Conservation (phyloP, 2,329 filamentous ascomycete genomes). For the Xylariaceae sp. region DNA sequence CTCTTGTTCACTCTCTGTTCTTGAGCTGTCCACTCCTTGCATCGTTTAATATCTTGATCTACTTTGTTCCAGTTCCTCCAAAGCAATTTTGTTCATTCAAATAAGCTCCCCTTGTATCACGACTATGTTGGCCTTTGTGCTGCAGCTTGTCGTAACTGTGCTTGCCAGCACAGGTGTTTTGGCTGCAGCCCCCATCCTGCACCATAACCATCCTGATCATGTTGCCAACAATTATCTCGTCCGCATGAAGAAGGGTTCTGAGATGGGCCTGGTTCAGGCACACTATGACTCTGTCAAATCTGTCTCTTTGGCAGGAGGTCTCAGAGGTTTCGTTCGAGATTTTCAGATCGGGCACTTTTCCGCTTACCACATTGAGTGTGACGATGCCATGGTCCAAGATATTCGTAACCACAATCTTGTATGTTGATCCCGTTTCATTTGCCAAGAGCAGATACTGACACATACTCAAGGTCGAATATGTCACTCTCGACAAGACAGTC, state of each 20-base stretch:
- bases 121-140: too few relatives aligned
- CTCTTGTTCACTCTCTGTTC: too few relatives aligned
- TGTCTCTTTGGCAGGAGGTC: constrained; percentile 6
- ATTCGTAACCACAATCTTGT: constrained; percentile 22
- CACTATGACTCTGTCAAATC: constrained; percentile 20
- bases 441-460: background rate
- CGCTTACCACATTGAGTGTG: constrained; percentile 28
- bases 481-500: constrained; percentile 21
- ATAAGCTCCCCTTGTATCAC: too few relatives aligned
- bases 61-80: too few relatives aligned
- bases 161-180: constrained; percentile 6
- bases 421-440: constrained; percentile 1
- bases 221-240: constrained; percentile 28
- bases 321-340: constrained; percentile 21
- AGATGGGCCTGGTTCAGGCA: constrained; percentile 7
- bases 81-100: too few relatives aligned
- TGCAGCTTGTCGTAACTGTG: too few relatives aligned
- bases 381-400: constrained; percentile 19
- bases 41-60: too few relatives aligned
- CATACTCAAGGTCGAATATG: constrained; percentile 25
- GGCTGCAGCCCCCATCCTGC: constrained; percentile 21
- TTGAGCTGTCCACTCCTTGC: too few relatives aligned
- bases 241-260: constrained; percentile 21
- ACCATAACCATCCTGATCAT: constrained; percentile 12
- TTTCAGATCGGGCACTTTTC: constrained; percentile 23